Evolutionary conservation across 225 moss, liverwort and hornwort species (phyloP).

Genomic region (Neckera pumila): DNA sequence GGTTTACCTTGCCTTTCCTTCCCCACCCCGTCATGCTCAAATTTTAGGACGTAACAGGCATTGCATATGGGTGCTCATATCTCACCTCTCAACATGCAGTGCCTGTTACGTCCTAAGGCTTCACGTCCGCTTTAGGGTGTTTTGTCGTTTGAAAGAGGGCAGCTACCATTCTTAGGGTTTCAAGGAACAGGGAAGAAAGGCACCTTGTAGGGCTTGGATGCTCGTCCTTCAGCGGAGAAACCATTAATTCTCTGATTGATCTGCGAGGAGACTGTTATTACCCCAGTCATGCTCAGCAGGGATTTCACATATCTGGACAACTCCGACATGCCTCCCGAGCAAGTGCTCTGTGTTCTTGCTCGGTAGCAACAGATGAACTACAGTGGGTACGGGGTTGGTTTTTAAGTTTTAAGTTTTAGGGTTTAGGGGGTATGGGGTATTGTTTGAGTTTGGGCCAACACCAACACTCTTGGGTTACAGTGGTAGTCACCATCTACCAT

Average conservation of each 20-base stretch:
- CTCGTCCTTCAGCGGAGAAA: neutral
- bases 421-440: neutral
- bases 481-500: neutral
- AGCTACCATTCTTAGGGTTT: neutral
- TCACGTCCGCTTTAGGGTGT: neutral
- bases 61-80: neutral
- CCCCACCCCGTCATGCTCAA: neutral
- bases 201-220: neutral
- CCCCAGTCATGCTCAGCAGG: neutral
- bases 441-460: neutral
- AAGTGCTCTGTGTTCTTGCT: neutral
- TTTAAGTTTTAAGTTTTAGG: too few relatives aligned
- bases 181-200: neutral
- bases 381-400: neutral
- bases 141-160: neutral
- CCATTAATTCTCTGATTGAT: neutral
- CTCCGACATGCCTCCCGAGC: neutral
- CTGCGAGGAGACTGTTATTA: neutral
- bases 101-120: neutral
- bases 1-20: neutral
- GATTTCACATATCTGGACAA: neutral
- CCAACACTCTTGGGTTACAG: neutral
- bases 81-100: neutral
- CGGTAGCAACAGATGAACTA: neutral
- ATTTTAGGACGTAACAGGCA: neutral